These are phyloP conservation scores for Striga hermonthica DNA, from an alignment of 305 asterid genomes.

Conservation along the genomic window DNA sequence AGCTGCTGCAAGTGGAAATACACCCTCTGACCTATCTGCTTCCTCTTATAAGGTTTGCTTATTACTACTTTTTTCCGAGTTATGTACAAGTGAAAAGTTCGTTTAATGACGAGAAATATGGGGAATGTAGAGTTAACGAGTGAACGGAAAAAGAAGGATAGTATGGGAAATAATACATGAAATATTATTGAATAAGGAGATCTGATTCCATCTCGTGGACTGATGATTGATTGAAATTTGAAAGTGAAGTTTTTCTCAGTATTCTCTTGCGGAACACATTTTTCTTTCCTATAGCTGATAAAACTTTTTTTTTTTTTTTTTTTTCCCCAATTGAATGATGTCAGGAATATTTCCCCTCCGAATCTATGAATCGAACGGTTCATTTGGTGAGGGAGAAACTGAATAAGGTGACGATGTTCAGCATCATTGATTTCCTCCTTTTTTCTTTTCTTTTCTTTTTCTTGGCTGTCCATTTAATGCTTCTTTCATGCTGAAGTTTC, in stretches of 20 bases:
- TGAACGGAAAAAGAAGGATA: neutral
- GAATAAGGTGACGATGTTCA: slow-evolving; percentile 46
- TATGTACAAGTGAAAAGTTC: neutral
- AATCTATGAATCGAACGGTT: slow-evolving; percentile 86
- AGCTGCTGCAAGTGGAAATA: slow-evolving; percentile 27
- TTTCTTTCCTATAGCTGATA: slow-evolving; percentile 13
- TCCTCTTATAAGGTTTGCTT: slow-evolving; percentile 56
- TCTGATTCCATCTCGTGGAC: no score
- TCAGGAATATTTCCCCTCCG: slow-evolving; percentile 73
- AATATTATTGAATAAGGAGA: no score
- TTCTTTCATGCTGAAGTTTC: slow-evolving; percentile 13
- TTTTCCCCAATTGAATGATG: slow-evolving; percentile 11
- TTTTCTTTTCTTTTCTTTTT: neutral
- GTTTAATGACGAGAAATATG: no score
- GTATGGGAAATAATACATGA: neutral
- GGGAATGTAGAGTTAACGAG: neutral
- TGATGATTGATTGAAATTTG: no score
- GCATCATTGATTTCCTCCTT: neutral
- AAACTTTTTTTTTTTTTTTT: slow-evolving; percentile 11
- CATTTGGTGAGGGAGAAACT: slow-evolving; percentile 72
- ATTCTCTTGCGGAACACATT: neutral
- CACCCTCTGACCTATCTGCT: slow-evolving; percentile 38
- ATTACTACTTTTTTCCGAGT: slow-evolving; percentile 10
- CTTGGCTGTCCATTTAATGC: neutral
- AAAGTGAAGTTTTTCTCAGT: no score